A percentile compares a stretch with the other conserved stretches of the same genome.
phyloP scores from a whole-genome alignment of 2,329 filamentous ascomycete genomes.

The Chaetomium strumarium region DNA sequence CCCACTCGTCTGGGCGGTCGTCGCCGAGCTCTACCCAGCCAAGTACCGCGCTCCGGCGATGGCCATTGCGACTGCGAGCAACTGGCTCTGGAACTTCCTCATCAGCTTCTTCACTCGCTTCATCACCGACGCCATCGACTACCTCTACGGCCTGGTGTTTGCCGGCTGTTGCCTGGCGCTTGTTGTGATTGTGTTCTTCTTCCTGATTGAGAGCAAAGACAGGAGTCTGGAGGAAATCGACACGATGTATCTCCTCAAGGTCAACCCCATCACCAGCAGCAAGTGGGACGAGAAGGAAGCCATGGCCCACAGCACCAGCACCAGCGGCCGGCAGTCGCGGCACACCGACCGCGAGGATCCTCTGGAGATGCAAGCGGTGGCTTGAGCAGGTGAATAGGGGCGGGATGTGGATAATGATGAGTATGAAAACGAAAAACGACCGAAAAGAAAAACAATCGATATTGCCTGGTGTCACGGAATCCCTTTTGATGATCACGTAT shows the following conservation, averaged over 20 bases:
- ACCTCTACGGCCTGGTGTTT: conserved; percentile 70
- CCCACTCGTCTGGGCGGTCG: conserved; percentile 62
- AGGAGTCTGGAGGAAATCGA: conserved; percentile 74
- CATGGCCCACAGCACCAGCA: background rate
- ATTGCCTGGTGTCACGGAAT: conserved; percentile 8
- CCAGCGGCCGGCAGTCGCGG: conserved; percentile 9
- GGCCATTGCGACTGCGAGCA: conserved; percentile 54
- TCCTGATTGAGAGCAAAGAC: conserved; percentile 68
- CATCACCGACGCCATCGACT: conserved; percentile 66
- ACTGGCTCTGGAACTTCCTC: conserved; percentile 71
- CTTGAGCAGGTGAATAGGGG: background rate
- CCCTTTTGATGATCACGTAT: background rate
- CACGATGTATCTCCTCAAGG: conserved; percentile 64
- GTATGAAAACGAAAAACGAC: background rate
- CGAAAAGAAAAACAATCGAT: background rate
- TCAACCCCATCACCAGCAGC: conserved; percentile 44
- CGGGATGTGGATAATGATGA: background rate
- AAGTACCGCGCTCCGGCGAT: conserved; percentile 56
- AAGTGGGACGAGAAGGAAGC: conserved; percentile 19
- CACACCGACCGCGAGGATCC: conserved; percentile 7
- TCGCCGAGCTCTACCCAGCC: conserved; percentile 61
- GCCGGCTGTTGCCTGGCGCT: conserved; percentile 63
- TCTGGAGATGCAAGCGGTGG: background rate
- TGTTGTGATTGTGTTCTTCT: conserved; percentile 66
- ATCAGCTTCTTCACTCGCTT: conserved; percentile 75